phyloP scores from a whole-genome alignment of 768 basidiomycete genomes.

The Trametes meyenii region DNA sequence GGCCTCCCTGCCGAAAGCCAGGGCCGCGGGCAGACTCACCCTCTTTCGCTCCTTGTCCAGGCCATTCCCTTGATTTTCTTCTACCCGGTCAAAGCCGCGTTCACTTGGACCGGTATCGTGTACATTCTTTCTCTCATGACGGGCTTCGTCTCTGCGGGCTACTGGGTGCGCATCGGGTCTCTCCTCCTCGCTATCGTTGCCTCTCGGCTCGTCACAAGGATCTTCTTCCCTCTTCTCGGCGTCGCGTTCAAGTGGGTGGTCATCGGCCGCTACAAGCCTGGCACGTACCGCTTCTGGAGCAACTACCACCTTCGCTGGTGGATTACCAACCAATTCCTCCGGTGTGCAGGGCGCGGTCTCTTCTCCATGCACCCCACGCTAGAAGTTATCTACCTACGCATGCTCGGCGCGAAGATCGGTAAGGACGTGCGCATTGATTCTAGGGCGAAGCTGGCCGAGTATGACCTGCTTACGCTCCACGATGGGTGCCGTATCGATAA shows the following conservation, averaged over 20 bases:
- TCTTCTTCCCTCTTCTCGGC: constrained; percentile 42
- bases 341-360: constrained; percentile 46
- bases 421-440: constrained; percentile 44
- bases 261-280: constrained; percentile 45
- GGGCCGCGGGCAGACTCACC: constrained; percentile 32
- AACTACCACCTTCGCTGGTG: constrained; percentile 48
- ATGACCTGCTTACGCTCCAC: constrained; percentile 45
- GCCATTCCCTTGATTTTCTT: constrained; percentile 47
- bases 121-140: constrained; percentile 42
- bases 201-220: constrained; percentile 39
- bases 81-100: constrained; percentile 47
- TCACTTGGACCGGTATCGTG: constrained; percentile 46
- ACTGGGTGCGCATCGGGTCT: constrained; percentile 39
- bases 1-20: neutral
- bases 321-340: constrained; percentile 45
- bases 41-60: constrained; percentile 44
- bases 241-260: constrained; percentile 52
- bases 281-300: constrained; percentile 34
- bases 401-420: constrained; percentile 50
- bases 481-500: constrained; percentile 49
- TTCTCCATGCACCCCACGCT: constrained; percentile 44
- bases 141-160: constrained; percentile 32
- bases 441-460: constrained; percentile 44
- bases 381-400: constrained; percentile 45
- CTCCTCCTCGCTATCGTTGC: constrained; percentile 40